Conservation (phyloP, 1,284 basidiomycete species). For the Pyrrhoderma noxium region DNA sequence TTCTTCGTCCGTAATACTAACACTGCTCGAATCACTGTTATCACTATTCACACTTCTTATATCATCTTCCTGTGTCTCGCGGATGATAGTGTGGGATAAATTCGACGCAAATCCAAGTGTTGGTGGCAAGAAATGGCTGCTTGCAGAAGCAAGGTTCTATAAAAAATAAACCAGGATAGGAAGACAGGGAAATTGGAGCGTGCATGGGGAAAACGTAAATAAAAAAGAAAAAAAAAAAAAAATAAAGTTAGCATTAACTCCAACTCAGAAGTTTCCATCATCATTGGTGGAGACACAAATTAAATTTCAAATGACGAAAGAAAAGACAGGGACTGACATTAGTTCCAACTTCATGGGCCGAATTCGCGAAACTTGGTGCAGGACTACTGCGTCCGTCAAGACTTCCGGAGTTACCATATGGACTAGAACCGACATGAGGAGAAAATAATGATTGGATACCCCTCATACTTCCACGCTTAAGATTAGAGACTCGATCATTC, state of each 20-base stretch:
- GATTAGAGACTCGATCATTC: constrained; percentile 63
- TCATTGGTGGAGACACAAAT: too few species aligned
- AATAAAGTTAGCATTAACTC: too few species aligned
- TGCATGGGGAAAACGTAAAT: not conserved
- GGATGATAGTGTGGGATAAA: constrained; percentile 92
- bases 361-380: constrained; percentile 82
- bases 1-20: constrained; percentile 89
- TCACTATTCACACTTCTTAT: constrained; percentile 61
- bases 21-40: constrained; percentile 53
- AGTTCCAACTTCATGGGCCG: constrained; percentile 63
- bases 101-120: constrained; percentile 94
- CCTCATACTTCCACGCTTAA: constrained; percentile 85
- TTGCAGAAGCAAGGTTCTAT: constrained; percentile 30
- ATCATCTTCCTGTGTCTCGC: constrained; percentile 90
- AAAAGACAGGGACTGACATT: constrained; percentile 22
- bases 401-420: constrained; percentile 74
- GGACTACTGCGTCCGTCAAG: constrained; percentile 83
- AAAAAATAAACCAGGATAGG: constrained; percentile 7
- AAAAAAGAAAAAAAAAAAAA: too few species aligned
- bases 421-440: constrained; percentile 50
- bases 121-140: constrained; percentile 56
- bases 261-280: too few species aligned
- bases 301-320: constrained; percentile 1
- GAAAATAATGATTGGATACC: constrained; percentile 75
- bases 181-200: not conserved